Evolutionary conservation across 2,329 filamentous ascomycete species (phyloP).

Genomic region (Didymella segeticola): DNA sequence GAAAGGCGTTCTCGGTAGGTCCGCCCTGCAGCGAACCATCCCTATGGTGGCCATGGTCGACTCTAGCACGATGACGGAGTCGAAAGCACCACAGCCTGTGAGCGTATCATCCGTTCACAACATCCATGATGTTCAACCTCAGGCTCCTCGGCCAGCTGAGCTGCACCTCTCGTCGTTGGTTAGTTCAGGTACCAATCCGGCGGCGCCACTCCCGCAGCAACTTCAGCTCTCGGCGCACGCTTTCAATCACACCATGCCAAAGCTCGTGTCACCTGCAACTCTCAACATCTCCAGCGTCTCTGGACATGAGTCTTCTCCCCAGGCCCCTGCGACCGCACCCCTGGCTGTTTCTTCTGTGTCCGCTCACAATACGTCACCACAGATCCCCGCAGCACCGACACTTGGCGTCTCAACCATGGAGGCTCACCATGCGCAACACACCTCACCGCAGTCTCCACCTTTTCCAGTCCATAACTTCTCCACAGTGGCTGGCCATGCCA

Average conservation of each 20-base stretch:
- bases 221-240: slow-evolving; percentile 33
- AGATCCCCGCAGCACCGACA: slow-evolving; percentile 16
- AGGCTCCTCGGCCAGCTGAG: slow-evolving; percentile 22
- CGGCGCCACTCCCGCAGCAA: slow-evolving; percentile 19
- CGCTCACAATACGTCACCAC: slow-evolving; percentile 35
- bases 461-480: slow-evolving; percentile 22
- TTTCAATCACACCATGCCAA: slow-evolving; percentile 33
- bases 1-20: slow-evolving; percentile 29
- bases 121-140: slow-evolving; percentile 35
- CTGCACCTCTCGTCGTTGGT: slow-evolving; percentile 37
- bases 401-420: slow-evolving; percentile 28
- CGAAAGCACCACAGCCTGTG: slow-evolving; percentile 54
- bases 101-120: slow-evolving; percentile 38
- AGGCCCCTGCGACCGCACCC: slow-evolving; percentile 20
- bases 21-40: slow-evolving; percentile 29
- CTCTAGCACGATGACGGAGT: slow-evolving; percentile 68
- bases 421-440: slow-evolving; percentile 31
- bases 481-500: slow-evolving; percentile 30
- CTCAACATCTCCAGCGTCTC: slow-evolving; percentile 38
- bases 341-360: slow-evolving; percentile 30
- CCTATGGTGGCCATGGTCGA: slow-evolving; percentile 61
- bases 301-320: slow-evolving; percentile 35
- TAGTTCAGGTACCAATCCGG: slow-evolving; percentile 37
- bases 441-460: slow-evolving; percentile 24
- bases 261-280: slow-evolving; percentile 19